Percentiles rank a stretch among this genome's conserved stretches.
These are phyloP conservation scores for Phycomyces blakesleeanus DNA, from an alignment of 192 early-diverging fungal genomes.

Conservation along the genomic window DNA sequence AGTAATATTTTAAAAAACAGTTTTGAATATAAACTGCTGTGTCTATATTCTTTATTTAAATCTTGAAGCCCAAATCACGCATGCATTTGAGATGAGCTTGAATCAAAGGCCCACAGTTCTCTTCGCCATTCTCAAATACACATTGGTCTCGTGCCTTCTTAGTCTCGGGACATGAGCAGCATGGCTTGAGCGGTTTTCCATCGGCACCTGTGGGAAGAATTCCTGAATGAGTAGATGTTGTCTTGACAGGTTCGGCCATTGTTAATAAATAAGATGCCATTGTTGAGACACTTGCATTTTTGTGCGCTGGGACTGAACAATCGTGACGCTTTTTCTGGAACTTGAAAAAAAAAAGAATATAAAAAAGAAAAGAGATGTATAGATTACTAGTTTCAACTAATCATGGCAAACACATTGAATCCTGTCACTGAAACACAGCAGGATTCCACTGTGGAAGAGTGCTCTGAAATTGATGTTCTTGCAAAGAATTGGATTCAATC, in stretches of 20 bases:
- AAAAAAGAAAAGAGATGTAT: too few species aligned
- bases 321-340: too few species aligned
- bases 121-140: conserved; percentile 80
- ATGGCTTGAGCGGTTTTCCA: conserved; percentile 77
- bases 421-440: neutral
- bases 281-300: too few species aligned
- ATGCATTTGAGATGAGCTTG: conserved; percentile 87
- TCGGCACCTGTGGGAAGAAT: conserved; percentile 43
- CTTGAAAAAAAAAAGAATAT: too few species aligned
- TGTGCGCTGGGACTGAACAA: too few species aligned
- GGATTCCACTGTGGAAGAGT: neutral
- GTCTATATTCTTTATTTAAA: too few species aligned
- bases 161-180: conserved; percentile 97
- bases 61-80: conserved; percentile 89
- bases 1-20: too few species aligned
- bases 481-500: conserved; percentile 48
- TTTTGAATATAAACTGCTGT: too few species aligned
- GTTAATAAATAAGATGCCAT: too few species aligned
- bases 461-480: conserved; percentile 16
- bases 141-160: conserved; percentile 88
- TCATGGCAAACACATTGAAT: too few species aligned
- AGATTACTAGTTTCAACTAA: too few species aligned
- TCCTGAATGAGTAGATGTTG: conserved; percentile 24
- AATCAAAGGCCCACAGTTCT: conserved; percentile 85
- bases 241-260: too few species aligned